These are phyloP conservation scores for Tylopilus intermedius DNA, from an alignment of 768 basidiomycete genomes.

Conservation along the genomic window DNA sequence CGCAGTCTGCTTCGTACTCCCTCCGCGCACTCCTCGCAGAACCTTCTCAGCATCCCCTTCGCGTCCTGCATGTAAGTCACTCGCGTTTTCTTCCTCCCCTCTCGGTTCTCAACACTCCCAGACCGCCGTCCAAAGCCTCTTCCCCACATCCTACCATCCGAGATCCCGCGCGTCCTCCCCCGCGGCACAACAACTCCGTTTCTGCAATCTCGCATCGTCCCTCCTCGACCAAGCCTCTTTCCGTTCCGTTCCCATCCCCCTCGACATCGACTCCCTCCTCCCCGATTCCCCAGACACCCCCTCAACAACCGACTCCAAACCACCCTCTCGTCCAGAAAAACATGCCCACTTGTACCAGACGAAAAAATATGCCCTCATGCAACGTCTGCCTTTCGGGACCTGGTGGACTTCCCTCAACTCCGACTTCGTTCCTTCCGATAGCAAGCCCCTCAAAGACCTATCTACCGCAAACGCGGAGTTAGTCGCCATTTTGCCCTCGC, in stretches of 20 bases:
- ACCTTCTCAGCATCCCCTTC: conserved; percentile 48
- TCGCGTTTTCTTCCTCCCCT: conserved; percentile 12
- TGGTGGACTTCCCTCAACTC: conserved; percentile 75
- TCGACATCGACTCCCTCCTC: conserved; percentile 44
- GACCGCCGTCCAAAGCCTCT: conserved; percentile 62
- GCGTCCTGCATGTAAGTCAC: conserved; percentile 51
- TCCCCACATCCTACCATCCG: conserved; percentile 63
- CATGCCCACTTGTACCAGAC: conserved; percentile 26
- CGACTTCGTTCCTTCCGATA: conserved; percentile 34
- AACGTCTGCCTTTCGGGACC: conserved; percentile 70
- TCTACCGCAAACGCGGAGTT: conserved; percentile 69
- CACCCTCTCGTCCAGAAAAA: conserved; percentile 21
- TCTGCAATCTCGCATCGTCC: conserved; percentile 68
- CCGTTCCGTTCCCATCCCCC: conserved; percentile 40
- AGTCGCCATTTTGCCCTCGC: conserved; percentile 65
- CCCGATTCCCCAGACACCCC: conserved; percentile 18
- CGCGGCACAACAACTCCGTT: conserved; percentile 64
- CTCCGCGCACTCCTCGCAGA: conserved; percentile 56
- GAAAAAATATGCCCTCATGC: conserved; percentile 73
- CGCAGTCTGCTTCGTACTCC: conserved; percentile 36
- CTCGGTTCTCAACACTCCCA: conserved; percentile 19
- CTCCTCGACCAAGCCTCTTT: conserved; percentile 68
- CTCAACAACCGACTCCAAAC: conserved; percentile 22
- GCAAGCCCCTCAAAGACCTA: conserved; percentile 43
- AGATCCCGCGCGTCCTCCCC: conserved; percentile 60